Percentiles rank a stretch among this genome's conserved stretches.
Conservation (phyloP, 768 basidiomycete species). For the Dacryopinax primogenitus region DNA sequence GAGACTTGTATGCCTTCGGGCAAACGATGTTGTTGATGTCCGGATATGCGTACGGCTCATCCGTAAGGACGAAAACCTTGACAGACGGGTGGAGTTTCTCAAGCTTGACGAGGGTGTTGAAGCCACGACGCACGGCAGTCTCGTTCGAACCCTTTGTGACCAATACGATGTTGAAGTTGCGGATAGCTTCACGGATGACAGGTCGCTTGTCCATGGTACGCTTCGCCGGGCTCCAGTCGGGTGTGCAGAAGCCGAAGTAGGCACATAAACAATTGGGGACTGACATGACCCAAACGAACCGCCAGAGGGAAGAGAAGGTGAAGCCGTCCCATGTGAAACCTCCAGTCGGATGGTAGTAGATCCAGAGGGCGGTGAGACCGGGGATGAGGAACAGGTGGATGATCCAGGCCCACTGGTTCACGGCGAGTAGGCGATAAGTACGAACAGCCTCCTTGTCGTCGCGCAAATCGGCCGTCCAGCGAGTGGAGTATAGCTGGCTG, state of each 20-base stretch:
- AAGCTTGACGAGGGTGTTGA: conserved; percentile 24
- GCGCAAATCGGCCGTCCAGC: conserved; percentile 23
- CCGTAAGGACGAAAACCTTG: conserved; percentile 24
- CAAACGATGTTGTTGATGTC: conserved; percentile 27
- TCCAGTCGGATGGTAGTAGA: conserved; percentile 22
- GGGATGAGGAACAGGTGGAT: conserved; percentile 24
- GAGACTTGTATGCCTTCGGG: conserved; percentile 25
- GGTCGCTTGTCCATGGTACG: conserved; percentile 21
- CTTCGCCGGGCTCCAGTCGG: conserved; percentile 20
- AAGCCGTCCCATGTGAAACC: conserved; percentile 18
- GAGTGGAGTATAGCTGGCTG: conserved; percentile 24
- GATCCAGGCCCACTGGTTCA: conserved; percentile 23
- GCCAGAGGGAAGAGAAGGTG: conserved; percentile 24
- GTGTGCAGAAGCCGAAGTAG: conserved; percentile 24
- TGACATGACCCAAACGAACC: conserved; percentile 24
- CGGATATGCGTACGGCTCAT: conserved; percentile 24
- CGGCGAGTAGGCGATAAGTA: conserved; percentile 19
- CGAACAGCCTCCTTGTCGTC: conserved; percentile 22
- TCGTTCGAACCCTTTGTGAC: conserved; percentile 27
- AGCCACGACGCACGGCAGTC: conserved; percentile 23
- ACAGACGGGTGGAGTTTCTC: conserved; percentile 25
- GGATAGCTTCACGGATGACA: conserved; percentile 23
- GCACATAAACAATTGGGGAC: conserved; percentile 25
- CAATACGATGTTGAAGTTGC: conserved; percentile 26
- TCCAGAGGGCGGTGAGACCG: conserved; percentile 21